Evolutionary conservation across 2,329 filamentous ascomycete genomes (phyloP).

Genomic region (Coleophoma cylindrospora): DNA sequence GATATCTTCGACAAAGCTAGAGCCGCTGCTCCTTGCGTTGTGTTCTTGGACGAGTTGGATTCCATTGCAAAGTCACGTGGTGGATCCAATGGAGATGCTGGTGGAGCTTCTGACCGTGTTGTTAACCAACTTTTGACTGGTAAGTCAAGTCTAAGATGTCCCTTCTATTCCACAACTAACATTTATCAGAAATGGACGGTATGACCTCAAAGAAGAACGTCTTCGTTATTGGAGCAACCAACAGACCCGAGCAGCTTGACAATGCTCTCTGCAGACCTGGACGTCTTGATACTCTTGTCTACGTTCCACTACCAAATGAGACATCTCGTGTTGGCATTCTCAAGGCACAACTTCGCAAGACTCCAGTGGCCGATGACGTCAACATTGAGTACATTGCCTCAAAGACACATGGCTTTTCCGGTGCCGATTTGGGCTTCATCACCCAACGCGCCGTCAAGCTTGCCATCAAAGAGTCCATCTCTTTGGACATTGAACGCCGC

Average conservation of each 20-base stretch:
- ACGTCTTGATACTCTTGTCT: conserved; percentile 97
- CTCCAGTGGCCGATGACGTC: conserved; percentile 81
- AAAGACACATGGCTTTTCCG: conserved; percentile 98
- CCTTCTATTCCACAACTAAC: conserved; percentile 33
- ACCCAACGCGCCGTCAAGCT: conserved; percentile 99
- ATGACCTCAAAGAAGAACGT: conserved; percentile 99
- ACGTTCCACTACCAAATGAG: conserved; percentile 94
- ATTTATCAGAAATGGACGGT: conserved; percentile 80
- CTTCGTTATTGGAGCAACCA: conserved; percentile 98
- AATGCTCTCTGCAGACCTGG: conserved; percentile 96
- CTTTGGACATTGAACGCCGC: conserved; percentile 78
- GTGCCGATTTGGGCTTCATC: conserved; percentile 98
- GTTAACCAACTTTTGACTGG: conserved; percentile 98
- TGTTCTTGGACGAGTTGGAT: conserved; percentile 97
- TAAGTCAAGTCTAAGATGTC: conserved; percentile 40
- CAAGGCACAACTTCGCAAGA: conserved; percentile 96
- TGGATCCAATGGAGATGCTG: conserved; percentile 91
- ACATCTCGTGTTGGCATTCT: conserved; percentile 84
- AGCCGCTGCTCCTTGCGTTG: conserved; percentile 94
- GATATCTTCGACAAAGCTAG: conserved; percentile 99
- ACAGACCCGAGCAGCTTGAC: conserved; percentile 97
- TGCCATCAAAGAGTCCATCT: conserved; percentile 96
- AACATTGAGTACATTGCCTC: conserved; percentile 88
- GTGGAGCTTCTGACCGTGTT: conserved; percentile 97
- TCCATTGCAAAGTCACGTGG: conserved; percentile 99